Evolutionary conservation across 148 eudicot genomes (phyloP).

Genomic region (Rhododendron henanense): DNA sequence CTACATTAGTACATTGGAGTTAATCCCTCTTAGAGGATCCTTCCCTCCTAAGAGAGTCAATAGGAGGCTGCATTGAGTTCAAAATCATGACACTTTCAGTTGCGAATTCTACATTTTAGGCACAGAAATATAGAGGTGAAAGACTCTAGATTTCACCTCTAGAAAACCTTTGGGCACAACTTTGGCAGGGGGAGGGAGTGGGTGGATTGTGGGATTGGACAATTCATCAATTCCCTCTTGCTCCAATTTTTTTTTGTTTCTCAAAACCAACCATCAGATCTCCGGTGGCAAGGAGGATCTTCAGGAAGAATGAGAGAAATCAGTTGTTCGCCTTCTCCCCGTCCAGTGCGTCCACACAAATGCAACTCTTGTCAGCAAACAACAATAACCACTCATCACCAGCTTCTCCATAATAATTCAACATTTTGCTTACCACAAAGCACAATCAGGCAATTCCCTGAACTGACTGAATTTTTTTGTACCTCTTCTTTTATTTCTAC

Average conservation of each 20-base stretch:
- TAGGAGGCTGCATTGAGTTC: neutral
- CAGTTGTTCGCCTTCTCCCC: neutral
- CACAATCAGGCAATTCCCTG: neutral
- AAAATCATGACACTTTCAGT: neutral
- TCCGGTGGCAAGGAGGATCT: neutral
- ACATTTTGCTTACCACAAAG: neutral
- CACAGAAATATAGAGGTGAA: neutral
- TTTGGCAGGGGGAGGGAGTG: neutral
- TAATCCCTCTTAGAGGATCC: neutral
- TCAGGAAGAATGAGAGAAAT: too few species aligned
- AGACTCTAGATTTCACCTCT: neutral
- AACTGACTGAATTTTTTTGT: neutral
- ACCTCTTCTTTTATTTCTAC: neutral
- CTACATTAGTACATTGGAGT: neutral
- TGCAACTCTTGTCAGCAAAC: neutral
- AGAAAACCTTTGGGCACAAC: neutral
- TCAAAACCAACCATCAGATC: neutral
- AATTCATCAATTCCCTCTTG: neutral
- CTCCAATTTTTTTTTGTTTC: neutral
- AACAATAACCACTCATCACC: neutral
- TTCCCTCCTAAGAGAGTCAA: neutral
- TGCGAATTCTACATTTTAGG: neutral
- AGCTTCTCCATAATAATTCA: neutral
- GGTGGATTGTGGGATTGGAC: neutral
- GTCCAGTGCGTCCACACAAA: neutral